Evolutionary conservation across 2,329 filamentous ascomycete genomes (phyloP), one percentile per base, ranked within the genome.

Genomic region (Colletotrichum limetticola): DNA sequence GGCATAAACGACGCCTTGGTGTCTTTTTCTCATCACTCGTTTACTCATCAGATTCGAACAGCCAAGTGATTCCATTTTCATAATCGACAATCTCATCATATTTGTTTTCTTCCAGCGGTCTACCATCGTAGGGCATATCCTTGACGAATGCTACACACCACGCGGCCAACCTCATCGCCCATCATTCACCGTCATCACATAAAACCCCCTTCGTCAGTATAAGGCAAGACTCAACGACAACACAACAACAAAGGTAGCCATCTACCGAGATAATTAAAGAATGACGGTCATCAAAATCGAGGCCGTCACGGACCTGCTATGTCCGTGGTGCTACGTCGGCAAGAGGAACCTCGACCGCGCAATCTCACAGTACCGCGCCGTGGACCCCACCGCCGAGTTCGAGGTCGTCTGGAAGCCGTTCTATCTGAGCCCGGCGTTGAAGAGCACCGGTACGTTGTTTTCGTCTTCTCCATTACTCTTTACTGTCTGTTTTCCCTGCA

Each of bases 311-410:
- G 88, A 89, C 77, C 82, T 86, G 7, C 80, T 87, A 49, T 90
- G 88, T 71, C 86, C 87, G 4, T 89, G 86, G 81, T 88, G 85
- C 75, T 89, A 87, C 75, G 81, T 89, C 71, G 83, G 84, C 70
- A 83, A 87, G 74, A 84, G 81, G 68, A 84, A 82, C 66, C 81
- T 89, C 64, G 83, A 87, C 71, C 75, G 72, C 14, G 86, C 87
- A 67, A 86, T 88, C 74, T 77, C 80, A 26, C 75, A 77, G 6
- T 87, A 85, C 77, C 79, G 79, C 66, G 74, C 78, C 4, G 75
- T 75, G 16, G 81, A 87, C 71, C 85, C 86, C 0, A 81, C 84
- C 19, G 81, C 84, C 28, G 80, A 83, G 5, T 88, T 89, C 69
- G 82, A 87, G 55, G 78, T 88, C 14, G 78, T 79, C 1, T 89